Conservation (phyloP, 2,329 filamentous ascomycete species). For the Pseudopyrenochaeta lycopersici region DNA sequence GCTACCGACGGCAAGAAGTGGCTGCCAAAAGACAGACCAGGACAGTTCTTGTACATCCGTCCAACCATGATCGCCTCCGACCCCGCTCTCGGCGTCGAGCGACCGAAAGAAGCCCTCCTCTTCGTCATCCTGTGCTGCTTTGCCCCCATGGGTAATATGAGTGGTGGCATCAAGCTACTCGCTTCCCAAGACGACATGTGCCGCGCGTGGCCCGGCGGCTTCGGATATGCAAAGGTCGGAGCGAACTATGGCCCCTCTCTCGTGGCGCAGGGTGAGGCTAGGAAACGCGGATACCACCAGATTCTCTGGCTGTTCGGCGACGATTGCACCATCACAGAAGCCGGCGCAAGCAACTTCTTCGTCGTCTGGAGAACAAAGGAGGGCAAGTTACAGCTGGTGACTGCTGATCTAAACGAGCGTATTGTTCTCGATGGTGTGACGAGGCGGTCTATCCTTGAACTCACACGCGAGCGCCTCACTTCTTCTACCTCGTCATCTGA, state of each 20-base stretch:
- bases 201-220: conserved; percentile 91
- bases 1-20: conserved; percentile 79
- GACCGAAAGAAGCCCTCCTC: conserved; percentile 84
- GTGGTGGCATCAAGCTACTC: conserved; percentile 70
- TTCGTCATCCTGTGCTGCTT: conserved; percentile 74
- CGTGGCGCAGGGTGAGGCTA: conserved; percentile 78
- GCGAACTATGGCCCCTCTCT: conserved; percentile 92
- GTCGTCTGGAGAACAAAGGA: conserved; percentile 76
- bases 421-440: conserved; percentile 91
- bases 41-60: conserved; percentile 82
- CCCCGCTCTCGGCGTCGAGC: conserved; percentile 79
- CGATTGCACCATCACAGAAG: conserved; percentile 83
- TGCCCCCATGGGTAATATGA: conserved; percentile 52
- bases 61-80: conserved; percentile 88
- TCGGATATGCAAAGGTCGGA: conserved; percentile 90
- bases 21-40: conserved; percentile 75
- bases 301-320: conserved; percentile 92
- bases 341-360: conserved; percentile 93
- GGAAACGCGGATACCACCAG: conserved; percentile 79
- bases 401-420: conserved; percentile 81
- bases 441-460: conserved; percentile 78
- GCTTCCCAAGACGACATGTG: conserved; percentile 84
- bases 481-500: conserved; percentile 24
- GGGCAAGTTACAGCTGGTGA: conserved; percentile 75
- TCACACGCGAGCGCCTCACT: conserved; percentile 70